A percentile compares a stretch with the other conserved stretches of the same genome.
These are phyloP conservation scores for Paramecium pentaurelia DNA, from an alignment of 73 alveolate genomes.

Conservation along the genomic window DNA sequence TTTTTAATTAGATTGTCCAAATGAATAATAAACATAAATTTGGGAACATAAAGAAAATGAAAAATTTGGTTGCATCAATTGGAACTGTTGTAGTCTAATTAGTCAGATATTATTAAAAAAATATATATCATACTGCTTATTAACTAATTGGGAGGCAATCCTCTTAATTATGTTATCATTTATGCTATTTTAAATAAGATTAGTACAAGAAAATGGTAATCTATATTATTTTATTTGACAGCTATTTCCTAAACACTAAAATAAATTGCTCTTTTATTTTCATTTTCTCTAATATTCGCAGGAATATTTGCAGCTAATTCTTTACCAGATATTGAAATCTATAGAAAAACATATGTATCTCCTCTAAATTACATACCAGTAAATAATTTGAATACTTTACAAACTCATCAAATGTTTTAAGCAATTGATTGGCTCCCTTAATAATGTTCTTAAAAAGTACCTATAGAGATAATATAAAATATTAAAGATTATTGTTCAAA, in stretches of 20 bases:
- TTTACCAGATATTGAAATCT: background rate
- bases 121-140: background rate
- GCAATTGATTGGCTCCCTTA: background rate
- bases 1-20: background rate
- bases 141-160: background rate
- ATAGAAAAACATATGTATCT: background rate
- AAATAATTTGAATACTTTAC: background rate
- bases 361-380: background rate
- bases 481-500: background rate
- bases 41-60: background rate
- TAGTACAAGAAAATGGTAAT: slow-evolving; percentile 14
- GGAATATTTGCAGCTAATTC: background rate
- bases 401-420: background rate
- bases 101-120: background rate
- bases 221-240: background rate
- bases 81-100: background rate
- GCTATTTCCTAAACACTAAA: slow-evolving; percentile 29
- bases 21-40: background rate
- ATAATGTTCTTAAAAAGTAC: background rate
- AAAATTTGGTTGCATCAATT: background rate
- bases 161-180: background rate
- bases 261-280: background rate
- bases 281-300: background rate
- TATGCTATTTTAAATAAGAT: slow-evolving; percentile 22
- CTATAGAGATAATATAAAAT: background rate